Evolutionary conservation across 2,329 filamentous ascomycete species (phyloP).

Genomic region (Lachnellula suecica): DNA sequence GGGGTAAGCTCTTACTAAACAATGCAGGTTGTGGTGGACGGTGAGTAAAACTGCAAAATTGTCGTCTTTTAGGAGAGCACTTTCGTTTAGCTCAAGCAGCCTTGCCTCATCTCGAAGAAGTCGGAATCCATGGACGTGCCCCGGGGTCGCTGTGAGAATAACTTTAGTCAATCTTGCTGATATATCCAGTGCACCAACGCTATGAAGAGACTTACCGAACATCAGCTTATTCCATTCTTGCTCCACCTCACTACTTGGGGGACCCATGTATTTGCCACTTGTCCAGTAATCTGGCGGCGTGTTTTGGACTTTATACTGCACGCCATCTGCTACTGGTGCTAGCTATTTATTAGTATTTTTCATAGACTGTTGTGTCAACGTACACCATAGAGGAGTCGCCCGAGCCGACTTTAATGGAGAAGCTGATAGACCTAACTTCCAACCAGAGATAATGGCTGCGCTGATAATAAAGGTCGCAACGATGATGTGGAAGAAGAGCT

Average conservation of each 20-base stretch:
- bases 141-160: background rate
- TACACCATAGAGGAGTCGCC: background rate
- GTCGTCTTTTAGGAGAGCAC: slow-evolving; percentile 1
- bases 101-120: slow-evolving; percentile 4
- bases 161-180: background rate
- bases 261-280: background rate
- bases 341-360: background rate
- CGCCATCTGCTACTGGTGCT: background rate
- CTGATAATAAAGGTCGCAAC: background rate
- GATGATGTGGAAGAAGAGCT: background rate
- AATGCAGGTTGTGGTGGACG: slow-evolving; percentile 2
- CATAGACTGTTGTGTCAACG: background rate
- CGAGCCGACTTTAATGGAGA: background rate
- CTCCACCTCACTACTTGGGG: background rate
- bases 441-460: background rate
- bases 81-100: background rate
- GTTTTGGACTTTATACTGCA: background rate
- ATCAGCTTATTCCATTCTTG: slow-evolving; percentile 1
- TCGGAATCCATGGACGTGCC: background rate
- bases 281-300: slow-evolving; percentile 1
- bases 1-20: too few relatives aligned
- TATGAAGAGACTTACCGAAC: background rate
- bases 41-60: slow-evolving; percentile 1
- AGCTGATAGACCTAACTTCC: background rate
- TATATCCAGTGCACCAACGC: background rate